phyloP scores from a whole-genome alignment of 352 stramenopile genomes.

The Pythium brassicae region DNA sequence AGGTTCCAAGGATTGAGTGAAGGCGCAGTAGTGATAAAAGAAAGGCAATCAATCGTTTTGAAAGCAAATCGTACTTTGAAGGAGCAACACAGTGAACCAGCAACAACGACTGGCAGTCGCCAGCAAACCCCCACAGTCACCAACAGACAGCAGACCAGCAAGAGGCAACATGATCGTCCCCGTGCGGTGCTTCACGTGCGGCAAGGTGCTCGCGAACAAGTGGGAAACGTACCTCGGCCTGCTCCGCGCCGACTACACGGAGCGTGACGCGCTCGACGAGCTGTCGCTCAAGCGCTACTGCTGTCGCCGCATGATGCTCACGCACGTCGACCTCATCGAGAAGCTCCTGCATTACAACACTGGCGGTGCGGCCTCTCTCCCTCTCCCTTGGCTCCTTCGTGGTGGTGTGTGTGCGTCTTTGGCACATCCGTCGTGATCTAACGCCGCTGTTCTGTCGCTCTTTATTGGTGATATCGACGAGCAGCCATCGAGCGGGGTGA shows the following conservation, averaged over 20 bases:
- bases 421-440: too few species aligned
- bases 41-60: too few species aligned
- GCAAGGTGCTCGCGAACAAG: conserved; percentile 99
- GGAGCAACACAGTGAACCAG: neutral
- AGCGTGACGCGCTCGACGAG: conserved; percentile 97
- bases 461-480: conserved; percentile 1
- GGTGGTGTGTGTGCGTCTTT: too few species aligned
- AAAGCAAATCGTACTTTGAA: conserved; percentile 3
- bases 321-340: conserved; percentile 99
- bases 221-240: conserved; percentile 99
- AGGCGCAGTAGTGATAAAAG: too few species aligned
- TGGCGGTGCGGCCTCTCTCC: conserved; percentile 41
- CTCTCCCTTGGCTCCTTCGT: neutral
- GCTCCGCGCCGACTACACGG: conserved; percentile 95
- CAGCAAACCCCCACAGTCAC: neutral
- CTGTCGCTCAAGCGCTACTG: conserved; percentile 99
- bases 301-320: conserved; percentile 99
- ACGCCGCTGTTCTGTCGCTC: neutral
- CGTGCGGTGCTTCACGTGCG: conserved; percentile 99
- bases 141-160: neutral
- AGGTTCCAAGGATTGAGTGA: too few species aligned
- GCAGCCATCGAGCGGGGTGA: conserved; percentile 82
- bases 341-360: conserved; percentile 99
- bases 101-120: neutral
- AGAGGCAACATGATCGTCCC: conserved; percentile 95